Evolutionary conservation across 768 basidiomycete genomes (phyloP), one percentile per base, ranked within the genome.

Genomic region (Panaeolus papilionaceus): DNA sequence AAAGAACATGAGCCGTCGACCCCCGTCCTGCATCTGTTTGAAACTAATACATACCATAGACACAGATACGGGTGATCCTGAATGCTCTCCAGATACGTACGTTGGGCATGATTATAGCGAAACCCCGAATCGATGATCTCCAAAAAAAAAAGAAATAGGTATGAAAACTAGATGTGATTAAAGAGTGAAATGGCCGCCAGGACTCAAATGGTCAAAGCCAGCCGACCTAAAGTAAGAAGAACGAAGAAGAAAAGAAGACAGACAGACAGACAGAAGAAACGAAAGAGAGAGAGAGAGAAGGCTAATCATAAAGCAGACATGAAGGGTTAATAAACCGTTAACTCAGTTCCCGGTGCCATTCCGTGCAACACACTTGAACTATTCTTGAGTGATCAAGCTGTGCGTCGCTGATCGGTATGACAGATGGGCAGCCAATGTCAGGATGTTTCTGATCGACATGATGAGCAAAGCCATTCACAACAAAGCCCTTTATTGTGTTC

Each of bases 161-260:
- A 62, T 68, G 70, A 71, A 66, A 49, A 70, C 66, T 68, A 65
- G 75, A 33, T 2, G 33, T 69, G 63, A 66, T 66, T 70, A 72
- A 68, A 54, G 68, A 65, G 66, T 65, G 70, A 75, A 71, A 72
- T 67, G 73, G 75, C 74, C 74, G 70, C 75, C 75, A 75, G 72
- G 73, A 76, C 76, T 70, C 75, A 71, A 71, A 70, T 71, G 54
- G 26, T 58, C 28, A 58, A 58, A 65, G 74, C 70, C 66, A 71
- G 67, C 68, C 64, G 74, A 63, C 70, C n/a, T 68, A 40, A 62
- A 62, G 65, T 64, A 64, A 49, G 23, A 70, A 63, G 61, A 37
- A 66, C 65, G 62, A 67, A 65, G 26, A 47, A 62, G 40, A 49
- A 58, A 63, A 64, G 54, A 45, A 67, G 68, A 64, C 47, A 39